Percentiles rank a stretch among this genome's conserved stretches.
These are phyloP conservation scores for Carex kokanica DNA, from an alignment of 176 grass and related monocot species.

Conservation along the genomic window DNA sequence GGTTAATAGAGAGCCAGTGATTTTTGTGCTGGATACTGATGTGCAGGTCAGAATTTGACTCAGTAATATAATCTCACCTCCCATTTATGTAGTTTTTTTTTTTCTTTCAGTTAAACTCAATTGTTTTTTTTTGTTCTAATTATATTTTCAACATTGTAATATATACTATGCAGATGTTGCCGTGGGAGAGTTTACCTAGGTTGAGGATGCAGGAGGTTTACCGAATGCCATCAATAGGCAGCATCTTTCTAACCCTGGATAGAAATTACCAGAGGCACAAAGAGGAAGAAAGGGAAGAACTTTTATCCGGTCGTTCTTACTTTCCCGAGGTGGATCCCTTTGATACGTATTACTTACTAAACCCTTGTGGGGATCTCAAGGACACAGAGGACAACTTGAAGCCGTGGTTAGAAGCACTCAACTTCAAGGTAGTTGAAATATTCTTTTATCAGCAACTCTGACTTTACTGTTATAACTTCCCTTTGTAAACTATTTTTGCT, in stretches of 20 bases:
- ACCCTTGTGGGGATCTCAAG: conserved; percentile 57
- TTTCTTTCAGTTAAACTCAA: not conserved
- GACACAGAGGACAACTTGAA: not conserved
- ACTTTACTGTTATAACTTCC: not conserved
- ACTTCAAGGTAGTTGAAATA: not conserved
- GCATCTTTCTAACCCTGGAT: conserved; percentile 45
- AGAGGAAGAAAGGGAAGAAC: conserved; percentile 7
- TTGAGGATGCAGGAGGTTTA: conserved; percentile 79
- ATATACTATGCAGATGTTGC: conserved; percentile 66
- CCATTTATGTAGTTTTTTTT: not conserved
- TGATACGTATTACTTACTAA: conserved; percentile 68
- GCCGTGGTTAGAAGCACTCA: conserved; percentile 5
- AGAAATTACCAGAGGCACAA: conserved; percentile 34
- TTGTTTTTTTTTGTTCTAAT: not conserved
- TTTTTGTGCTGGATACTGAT: conserved; percentile 69
- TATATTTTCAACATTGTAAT: too few species aligned
- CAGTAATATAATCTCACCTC: not conserved
- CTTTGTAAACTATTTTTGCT: not conserved
- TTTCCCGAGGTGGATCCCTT: conserved; percentile 64
- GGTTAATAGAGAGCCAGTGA: conserved; percentile 55
- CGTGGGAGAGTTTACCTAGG: conserved; percentile 78
- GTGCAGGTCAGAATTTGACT: conserved; percentile 54
- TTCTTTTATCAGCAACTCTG: not conserved
- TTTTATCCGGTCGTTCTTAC: not conserved
- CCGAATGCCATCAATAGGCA: conserved; percentile 72